Conservation (phyloP, 495 filamentous ascomycete genomes). For the Astrothelium macrocarpum region DNA sequence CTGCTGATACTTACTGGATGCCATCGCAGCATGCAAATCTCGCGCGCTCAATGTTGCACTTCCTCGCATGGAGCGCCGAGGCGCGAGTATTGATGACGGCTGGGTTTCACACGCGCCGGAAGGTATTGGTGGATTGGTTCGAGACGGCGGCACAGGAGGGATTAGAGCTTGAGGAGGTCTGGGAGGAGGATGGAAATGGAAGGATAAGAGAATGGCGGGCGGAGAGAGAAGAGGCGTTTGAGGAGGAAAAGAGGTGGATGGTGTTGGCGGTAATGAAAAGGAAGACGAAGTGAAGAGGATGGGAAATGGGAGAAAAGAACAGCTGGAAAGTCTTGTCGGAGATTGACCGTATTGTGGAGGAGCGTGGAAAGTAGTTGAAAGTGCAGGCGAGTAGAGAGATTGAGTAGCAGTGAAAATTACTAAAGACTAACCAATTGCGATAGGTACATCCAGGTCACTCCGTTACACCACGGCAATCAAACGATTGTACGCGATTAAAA, state of each 20-base stretch:
- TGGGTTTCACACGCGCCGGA: constrained; percentile 77
- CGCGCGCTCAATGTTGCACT: constrained; percentile 56
- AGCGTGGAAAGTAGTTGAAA: neutral
- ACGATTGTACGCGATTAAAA: no score
- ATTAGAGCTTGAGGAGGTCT: constrained; percentile 59
- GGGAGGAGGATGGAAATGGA: constrained; percentile 64
- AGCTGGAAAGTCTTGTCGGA: neutral
- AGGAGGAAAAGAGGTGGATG: constrained; percentile 70
- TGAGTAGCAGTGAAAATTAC: neutral
- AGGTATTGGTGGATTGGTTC: constrained; percentile 64
- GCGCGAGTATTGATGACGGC: constrained; percentile 59
- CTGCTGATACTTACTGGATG: constrained; percentile 87
- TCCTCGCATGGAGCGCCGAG: constrained; percentile 44
- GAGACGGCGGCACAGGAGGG: constrained; percentile 44
- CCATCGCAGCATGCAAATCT: constrained; percentile 65
- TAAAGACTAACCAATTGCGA: no score
- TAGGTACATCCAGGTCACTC: no score
- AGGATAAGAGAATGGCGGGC: constrained; percentile 54
- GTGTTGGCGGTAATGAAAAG: constrained; percentile 57
- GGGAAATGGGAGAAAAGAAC: neutral
- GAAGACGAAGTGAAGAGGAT: constrained; percentile 2
- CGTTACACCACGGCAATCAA: no score
- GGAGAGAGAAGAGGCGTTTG: constrained; percentile 45
- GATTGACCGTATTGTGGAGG: neutral
- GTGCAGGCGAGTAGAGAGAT: neutral